These are phyloP conservation scores for Aureobasidium sp. DNA, from an alignment of 2,329 filamentous ascomycete genomes.

Conservation along the genomic window DNA sequence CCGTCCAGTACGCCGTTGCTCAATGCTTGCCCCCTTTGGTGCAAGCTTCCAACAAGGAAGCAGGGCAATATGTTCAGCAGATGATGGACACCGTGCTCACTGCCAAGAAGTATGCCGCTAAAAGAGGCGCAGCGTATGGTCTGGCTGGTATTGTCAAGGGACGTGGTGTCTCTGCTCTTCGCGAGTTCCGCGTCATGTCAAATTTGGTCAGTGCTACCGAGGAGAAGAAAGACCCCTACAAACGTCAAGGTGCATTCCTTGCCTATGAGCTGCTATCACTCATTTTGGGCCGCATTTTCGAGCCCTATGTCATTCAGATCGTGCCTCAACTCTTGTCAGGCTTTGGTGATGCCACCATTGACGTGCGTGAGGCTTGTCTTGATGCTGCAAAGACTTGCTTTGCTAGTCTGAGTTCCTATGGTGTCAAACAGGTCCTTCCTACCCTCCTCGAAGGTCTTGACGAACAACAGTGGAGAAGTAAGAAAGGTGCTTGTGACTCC, in stretches of 20 bases:
- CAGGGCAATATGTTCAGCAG: conserved; percentile 70
- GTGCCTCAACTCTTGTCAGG: conserved; percentile 82
- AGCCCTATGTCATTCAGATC: conserved; percentile 93
- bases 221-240: conserved; percentile 87
- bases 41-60: conserved; percentile 68
- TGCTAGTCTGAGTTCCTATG: conserved; percentile 84
- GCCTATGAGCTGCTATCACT: conserved; percentile 86
- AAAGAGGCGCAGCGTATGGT: conserved; percentile 90
- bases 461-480: conserved; percentile 94
- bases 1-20: conserved; percentile 92
- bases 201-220: conserved; percentile 76
- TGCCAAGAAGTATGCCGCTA: conserved; percentile 84
- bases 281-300: conserved; percentile 80
- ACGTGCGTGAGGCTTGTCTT: conserved; percentile 87
- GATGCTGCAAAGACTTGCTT: conserved; percentile 94
- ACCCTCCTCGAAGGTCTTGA: conserved; percentile 87
- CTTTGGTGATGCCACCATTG: conserved; percentile 80
- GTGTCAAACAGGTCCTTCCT: conserved; percentile 89
- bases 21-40: conserved; percentile 91
- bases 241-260: conserved; percentile 80
- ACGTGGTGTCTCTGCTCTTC: conserved; percentile 72
- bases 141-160: conserved; percentile 84
- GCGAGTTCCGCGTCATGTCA: conserved; percentile 79
- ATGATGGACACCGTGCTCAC: conserved; percentile 76
- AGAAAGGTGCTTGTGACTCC: conserved; percentile 94